Conservation (phyloP, 2,329 filamentous ascomycete genomes). For the Huntiella bhutanensis region DNA sequence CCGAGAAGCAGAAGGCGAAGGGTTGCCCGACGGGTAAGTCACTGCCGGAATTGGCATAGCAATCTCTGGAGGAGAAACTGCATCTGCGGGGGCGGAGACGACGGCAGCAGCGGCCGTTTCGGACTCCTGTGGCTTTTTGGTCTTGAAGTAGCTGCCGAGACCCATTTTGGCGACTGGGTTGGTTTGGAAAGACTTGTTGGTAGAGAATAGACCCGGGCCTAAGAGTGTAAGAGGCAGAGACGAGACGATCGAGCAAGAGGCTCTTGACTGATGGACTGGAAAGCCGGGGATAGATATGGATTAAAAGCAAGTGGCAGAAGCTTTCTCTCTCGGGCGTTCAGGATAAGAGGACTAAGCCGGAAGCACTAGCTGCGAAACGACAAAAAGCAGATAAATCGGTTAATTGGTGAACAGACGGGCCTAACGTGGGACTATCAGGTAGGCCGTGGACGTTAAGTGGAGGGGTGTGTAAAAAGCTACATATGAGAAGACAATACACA, state of each 20-base stretch:
- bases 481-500: no score
- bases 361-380: not conserved
- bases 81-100: not conserved
- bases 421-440: no score
- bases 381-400: not conserved
- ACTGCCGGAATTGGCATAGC: not conserved
- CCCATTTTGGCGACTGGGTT: conserved; percentile 28
- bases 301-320: not conserved
- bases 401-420: no score
- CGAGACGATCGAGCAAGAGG: not conserved
- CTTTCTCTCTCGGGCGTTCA: not conserved
- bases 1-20: not conserved
- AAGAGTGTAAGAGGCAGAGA: not conserved
- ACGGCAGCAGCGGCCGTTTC: not conserved
- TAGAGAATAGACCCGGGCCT: not conserved
- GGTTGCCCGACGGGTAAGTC: not conserved
- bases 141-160: conserved; percentile 43
- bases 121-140: not conserved
- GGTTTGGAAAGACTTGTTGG: conserved; percentile 9
- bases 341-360: not conserved
- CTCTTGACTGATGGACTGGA: no score
- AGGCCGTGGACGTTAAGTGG: no score
- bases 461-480: no score
- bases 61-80: not conserved
- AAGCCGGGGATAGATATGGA: not conserved